Conservation (phyloP, 352 stramenopile genomes). For the Phytopythium aichiense region DNA sequence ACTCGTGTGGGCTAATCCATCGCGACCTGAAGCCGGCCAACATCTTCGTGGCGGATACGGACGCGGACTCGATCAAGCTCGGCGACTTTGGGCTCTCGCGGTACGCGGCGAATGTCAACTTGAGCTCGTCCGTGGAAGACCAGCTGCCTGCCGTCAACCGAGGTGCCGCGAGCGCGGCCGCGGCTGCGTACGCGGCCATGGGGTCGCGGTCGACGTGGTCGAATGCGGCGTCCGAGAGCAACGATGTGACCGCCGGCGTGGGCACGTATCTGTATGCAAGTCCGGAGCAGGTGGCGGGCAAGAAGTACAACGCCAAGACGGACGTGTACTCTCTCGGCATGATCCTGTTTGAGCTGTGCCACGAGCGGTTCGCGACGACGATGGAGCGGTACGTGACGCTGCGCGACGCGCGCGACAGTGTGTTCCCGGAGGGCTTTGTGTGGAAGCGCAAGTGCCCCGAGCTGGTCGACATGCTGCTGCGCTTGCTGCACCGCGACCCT, state of each 20-base stretch:
- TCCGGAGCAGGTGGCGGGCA: slow-evolving; percentile 86
- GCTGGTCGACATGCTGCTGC: slow-evolving; percentile 64
- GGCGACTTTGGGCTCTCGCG: slow-evolving; percentile 88
- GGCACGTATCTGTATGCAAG: slow-evolving; percentile 90
- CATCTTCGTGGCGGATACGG: slow-evolving; percentile 87
- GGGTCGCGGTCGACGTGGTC: slow-evolving; percentile 55
- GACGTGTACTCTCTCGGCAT: slow-evolving; percentile 91
- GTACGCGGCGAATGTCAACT: slow-evolving; percentile 76
- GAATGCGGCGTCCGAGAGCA: slow-evolving; percentile 55
- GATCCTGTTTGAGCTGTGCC: slow-evolving; percentile 90
- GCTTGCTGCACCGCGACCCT: slow-evolving; percentile 54
- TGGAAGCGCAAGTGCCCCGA: slow-evolving; percentile 55
- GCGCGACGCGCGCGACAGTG: slow-evolving; percentile 66
- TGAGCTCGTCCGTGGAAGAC: slow-evolving; percentile 43
- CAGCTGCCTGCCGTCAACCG: slow-evolving; percentile 8
- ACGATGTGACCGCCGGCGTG: slow-evolving; percentile 85
- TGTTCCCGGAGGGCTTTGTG: slow-evolving; percentile 48
- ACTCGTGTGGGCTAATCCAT: slow-evolving; percentile 89
- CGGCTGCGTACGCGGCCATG: slow-evolving; percentile 18
- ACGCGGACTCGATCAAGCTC: slow-evolving; percentile 85
- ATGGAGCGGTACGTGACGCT: slow-evolving; percentile 89
- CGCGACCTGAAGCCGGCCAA: slow-evolving; percentile 91
- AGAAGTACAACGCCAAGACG: slow-evolving; percentile 91
- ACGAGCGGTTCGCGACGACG: slow-evolving; percentile 84
- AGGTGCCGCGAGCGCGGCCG: slow-evolving; percentile 7